These are phyloP conservation scores for Knufia fluminis DNA, from an alignment of 2,329 filamentous ascomycete species.

Conservation along the genomic window DNA sequence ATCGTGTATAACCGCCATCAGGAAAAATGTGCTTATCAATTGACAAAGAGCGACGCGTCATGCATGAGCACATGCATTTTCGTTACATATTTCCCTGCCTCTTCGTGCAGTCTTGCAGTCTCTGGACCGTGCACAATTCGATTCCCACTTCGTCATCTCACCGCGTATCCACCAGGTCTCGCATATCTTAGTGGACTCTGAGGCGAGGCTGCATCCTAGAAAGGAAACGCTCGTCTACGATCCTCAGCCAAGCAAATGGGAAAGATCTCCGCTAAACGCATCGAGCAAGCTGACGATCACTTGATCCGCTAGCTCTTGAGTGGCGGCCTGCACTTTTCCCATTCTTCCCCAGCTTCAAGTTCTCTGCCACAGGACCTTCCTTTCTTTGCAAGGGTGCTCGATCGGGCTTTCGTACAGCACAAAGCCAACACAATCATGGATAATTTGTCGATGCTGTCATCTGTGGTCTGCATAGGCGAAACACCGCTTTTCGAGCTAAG, in stretches of 20 bases:
- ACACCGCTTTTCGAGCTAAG: not conserved
- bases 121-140: not conserved
- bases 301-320: not conserved
- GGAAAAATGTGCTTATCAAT: too few relatives aligned
- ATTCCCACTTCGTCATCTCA: constrained; percentile 25
- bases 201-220: not conserved
- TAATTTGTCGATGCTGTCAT: not conserved
- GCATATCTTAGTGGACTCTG: not conserved
- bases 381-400: not conserved
- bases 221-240: not conserved
- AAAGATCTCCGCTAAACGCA: not conserved
- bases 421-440: not conserved
- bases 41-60: too few relatives aligned
- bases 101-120: too few relatives aligned
- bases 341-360: not conserved
- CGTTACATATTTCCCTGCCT: too few relatives aligned
- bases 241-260: not conserved
- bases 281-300: constrained; percentile 1
- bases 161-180: not conserved
- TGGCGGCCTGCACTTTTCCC: not conserved
- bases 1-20: too few relatives aligned
- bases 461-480: not conserved
- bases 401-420: not conserved
- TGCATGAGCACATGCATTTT: too few relatives aligned
- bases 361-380: not conserved